phyloP scores from a whole-genome alignment of 306 rosid genomes.

The Ammopiptanthus mongolicus region DNA sequence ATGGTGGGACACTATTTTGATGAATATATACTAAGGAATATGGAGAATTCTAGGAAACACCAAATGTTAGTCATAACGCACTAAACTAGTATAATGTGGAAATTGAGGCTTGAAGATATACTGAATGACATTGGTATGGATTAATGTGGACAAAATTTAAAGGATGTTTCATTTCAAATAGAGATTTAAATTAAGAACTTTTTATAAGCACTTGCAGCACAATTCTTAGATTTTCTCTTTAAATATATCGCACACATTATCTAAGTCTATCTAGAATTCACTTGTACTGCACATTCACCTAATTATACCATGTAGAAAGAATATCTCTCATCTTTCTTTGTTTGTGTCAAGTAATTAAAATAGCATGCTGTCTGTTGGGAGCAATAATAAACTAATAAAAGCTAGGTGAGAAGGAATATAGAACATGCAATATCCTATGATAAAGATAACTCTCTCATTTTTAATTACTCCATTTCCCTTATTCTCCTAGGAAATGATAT shows the following conservation, averaged over 20 bases:
- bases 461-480: too few relatives aligned
- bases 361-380: background rate
- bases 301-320: background rate
- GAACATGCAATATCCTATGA: too few relatives aligned
- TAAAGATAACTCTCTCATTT: too few relatives aligned
- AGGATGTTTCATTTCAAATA: background rate
- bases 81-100: background rate
- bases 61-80: background rate
- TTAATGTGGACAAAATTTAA: background rate
- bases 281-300: background rate
- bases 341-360: background rate
- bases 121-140: background rate
- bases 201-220: background rate
- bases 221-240: background rate
- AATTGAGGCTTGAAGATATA: background rate
- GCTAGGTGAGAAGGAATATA: background rate
- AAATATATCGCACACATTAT: background rate
- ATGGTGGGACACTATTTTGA: background rate
- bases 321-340: background rate
- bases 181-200: background rate
- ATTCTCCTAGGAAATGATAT: too few relatives aligned
- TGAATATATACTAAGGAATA: background rate
- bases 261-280: background rate
- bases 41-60: background rate
- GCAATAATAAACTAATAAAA: constrained; percentile 18